These are phyloP conservation scores for Exophiala calicioides DNA, from an alignment of 2,329 filamentous ascomycete species.

Conservation along the genomic window DNA sequence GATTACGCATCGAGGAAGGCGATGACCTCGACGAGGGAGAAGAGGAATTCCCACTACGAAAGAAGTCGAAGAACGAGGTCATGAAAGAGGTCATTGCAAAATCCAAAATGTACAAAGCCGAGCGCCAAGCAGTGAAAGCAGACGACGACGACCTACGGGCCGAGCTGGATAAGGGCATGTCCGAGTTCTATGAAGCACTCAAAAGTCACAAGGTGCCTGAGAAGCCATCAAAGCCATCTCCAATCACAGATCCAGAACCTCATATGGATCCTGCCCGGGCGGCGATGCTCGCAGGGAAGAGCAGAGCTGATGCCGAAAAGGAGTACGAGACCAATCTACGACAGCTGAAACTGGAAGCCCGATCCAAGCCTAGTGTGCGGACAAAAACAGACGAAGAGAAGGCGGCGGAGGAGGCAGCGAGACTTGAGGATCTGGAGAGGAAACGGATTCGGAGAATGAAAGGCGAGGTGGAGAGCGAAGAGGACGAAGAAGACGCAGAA, in stretches of 20 bases:
- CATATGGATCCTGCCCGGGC: slow-evolving; percentile 65
- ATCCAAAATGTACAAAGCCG: slow-evolving; percentile 92
- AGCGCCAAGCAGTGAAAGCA: slow-evolving; percentile 88
- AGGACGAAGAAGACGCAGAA: slow-evolving; percentile 40
- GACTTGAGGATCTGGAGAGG: slow-evolving; percentile 77
- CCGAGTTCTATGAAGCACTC: slow-evolving; percentile 73
- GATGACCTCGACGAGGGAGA: slow-evolving; percentile 48
- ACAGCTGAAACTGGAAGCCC: slow-evolving; percentile 78
- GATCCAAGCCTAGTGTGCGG: slow-evolving; percentile 80
- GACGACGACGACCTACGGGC: slow-evolving; percentile 86
- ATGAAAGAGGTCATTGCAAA: slow-evolving; percentile 98
- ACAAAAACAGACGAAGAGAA: slow-evolving; percentile 91
- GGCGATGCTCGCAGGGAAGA: slow-evolving; percentile 60
- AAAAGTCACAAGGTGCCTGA: slow-evolving; percentile 56
- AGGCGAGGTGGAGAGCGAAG: too few species aligned
- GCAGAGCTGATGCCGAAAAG: slow-evolving; percentile 71
- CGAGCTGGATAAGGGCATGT: slow-evolving; percentile 80
- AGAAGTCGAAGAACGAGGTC: slow-evolving; percentile 94
- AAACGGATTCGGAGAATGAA: slow-evolving; percentile 74
- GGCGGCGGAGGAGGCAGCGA: slow-evolving; percentile 72
- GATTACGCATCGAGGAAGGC: slow-evolving; percentile 55
- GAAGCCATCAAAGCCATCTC: slow-evolving; percentile 53
- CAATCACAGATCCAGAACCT: slow-evolving; percentile 42
- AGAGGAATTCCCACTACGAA: slow-evolving; percentile 70
- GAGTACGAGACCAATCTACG: slow-evolving; percentile 85